Evolutionary conservation across 495 filamentous ascomycete species (phyloP).

Genomic region (Daldinia bambusicola): DNA sequence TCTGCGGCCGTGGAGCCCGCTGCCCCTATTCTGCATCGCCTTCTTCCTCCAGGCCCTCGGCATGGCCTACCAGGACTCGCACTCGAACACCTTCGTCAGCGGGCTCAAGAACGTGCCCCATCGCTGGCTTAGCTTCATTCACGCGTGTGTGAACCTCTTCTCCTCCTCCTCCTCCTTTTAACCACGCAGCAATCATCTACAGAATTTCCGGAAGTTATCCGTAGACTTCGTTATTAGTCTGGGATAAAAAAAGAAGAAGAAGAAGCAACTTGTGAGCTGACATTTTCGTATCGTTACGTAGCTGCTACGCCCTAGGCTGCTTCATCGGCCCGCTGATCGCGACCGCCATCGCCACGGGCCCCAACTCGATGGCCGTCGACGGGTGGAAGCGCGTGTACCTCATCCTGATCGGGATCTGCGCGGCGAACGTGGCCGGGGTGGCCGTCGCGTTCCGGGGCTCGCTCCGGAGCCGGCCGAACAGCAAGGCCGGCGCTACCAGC

Average conservation of each 20-base stretch:
- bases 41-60: conserved; percentile 63
- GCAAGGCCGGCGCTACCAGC: neutral
- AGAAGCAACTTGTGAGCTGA: neutral
- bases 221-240: no score
- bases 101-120: conserved; percentile 57
- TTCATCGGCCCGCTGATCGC: conserved; percentile 63
- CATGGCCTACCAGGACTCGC: conserved; percentile 64
- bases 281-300: neutral
- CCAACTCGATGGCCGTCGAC: conserved; percentile 25
- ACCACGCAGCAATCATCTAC: no score
- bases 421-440: conserved; percentile 53
- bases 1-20: conserved; percentile 60
- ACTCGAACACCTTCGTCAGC: conserved; percentile 63
- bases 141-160: conserved; percentile 46
- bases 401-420: conserved; percentile 54
- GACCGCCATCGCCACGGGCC: conserved; percentile 55
- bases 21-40: conserved; percentile 58
- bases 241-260: no score
- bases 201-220: no score
- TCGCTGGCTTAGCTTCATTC: conserved; percentile 66
- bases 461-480: conserved; percentile 34
- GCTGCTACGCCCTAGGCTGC: conserved; percentile 62
- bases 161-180: no score
- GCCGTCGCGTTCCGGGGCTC: conserved; percentile 51
- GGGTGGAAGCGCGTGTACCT: conserved; percentile 60